Conservation (phyloP, 805 yeast genomes). For the Vanderwaltozyma verrucispora region DNA sequence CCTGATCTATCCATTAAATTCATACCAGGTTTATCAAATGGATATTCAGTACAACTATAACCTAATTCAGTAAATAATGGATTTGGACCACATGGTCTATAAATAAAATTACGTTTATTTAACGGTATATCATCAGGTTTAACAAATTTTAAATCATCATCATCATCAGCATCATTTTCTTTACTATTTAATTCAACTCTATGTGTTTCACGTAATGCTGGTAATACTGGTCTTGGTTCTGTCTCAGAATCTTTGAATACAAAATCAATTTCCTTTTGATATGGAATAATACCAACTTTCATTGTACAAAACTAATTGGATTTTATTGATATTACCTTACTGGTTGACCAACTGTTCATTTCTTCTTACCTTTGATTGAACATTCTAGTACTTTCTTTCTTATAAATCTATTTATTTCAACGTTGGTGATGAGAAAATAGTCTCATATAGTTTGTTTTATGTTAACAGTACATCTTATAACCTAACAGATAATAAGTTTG, state of each 20-base stretch:
- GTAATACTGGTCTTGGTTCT: conserved; percentile 15
- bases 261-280: conserved; percentile 21
- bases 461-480: too few relatives aligned
- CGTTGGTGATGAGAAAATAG: too few relatives aligned
- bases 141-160: conserved; percentile 4
- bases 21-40: conserved; percentile 36
- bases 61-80: conserved; percentile 44
- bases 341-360: too few relatives aligned
- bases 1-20: conserved; percentile 48
- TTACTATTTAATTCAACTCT: conserved; percentile 2
- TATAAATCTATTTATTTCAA: too few relatives aligned
- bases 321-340: too few relatives aligned
- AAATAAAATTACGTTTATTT: conserved; percentile 72
- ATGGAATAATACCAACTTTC: conserved; percentile 24
- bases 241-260: conserved; percentile 5
- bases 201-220: conserved; percentile 14
- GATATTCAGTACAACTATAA: conserved; percentile 64
- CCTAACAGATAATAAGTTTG: neutral
- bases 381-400: too few relatives aligned
- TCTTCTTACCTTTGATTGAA: too few relatives aligned
- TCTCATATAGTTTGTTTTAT: too few relatives aligned
- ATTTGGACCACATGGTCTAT: conserved; percentile 67
- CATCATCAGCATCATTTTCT: conserved; percentile 1
- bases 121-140: conserved; percentile 65
- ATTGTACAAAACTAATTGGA: too few relatives aligned